Evolutionary conservation across 345 rosid genomes (phyloP), one percentile per base, ranked within the genome.

Genomic region (Combretum micranthum): DNA sequence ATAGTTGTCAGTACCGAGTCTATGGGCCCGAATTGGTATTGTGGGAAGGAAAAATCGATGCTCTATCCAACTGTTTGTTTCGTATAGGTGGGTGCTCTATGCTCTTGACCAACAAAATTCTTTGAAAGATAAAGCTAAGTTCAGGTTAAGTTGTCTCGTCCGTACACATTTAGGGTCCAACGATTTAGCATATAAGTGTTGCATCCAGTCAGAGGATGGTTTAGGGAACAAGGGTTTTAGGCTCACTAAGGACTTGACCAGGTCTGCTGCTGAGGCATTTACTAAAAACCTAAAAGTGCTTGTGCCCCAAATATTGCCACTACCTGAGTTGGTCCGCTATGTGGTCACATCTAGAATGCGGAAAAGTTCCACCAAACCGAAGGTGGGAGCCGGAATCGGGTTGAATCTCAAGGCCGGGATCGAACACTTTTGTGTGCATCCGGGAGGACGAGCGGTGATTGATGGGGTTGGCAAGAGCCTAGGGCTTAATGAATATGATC

Each of bases 401-500:
- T 64, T 90, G 22, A 84, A 90, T 65, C 76, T 90, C 56, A 83
- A 73, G 50, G 43, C 85, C 3, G 93, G 96, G 12, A 69, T 90
- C 0, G 88, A 90, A 21, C 96, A 87, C 46, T 90, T 90, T 63
- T 90, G 97, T 43, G 74, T 87, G 20, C 96, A 90, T 73, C 85
- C 96, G 0, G 97, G 96, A 0, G 94, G 97, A 13, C 85, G 79
- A 70, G 97, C 97, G 0, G 93, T 86, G 43, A 75, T 89, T 14
- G 90, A 89, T 54, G 90, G 84, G 1, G 76, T 84, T 0, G 97
- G 90, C 0, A 63, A 63, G 61, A 76, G 73, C 44, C 75, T 86
- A 21, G 83, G 66, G 62, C 73, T 89, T 17, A 49, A 45, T 25
- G 87, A 83, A 43, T 69, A 70, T 16, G 95, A 89, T 42, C 63